phyloP scores from a whole-genome alignment of 805 yeast genomes.

The Hanseniaspora guilliermondii region DNA sequence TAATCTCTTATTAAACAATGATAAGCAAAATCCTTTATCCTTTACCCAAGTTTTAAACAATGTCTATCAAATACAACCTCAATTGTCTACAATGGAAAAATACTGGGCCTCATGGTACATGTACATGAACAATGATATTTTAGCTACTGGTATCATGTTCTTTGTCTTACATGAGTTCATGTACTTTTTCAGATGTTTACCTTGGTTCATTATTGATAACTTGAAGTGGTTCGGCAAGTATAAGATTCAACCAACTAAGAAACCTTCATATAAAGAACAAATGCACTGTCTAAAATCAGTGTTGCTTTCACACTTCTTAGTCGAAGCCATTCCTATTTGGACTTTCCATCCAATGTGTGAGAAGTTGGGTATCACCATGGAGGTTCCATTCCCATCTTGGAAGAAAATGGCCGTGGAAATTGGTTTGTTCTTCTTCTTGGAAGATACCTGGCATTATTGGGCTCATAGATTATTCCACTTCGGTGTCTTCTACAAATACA shows the following conservation, averaged over 20 bases:
- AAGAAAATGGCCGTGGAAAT: slow-evolving; percentile 53
- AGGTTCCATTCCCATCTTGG: slow-evolving; percentile 74
- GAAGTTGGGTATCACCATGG: slow-evolving; percentile 59
- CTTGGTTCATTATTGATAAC: slow-evolving; percentile 81
- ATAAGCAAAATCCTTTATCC: neutral
- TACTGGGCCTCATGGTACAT: slow-evolving; percentile 84
- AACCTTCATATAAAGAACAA: slow-evolving; percentile 73
- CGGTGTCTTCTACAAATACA: slow-evolving; percentile 78
- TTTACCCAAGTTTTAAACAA: slow-evolving; percentile 21
- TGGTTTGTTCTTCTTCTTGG: slow-evolving; percentile 65
- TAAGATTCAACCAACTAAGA: slow-evolving; percentile 79
- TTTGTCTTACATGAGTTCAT: slow-evolving; percentile 73
- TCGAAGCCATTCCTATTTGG: slow-evolving; percentile 95
- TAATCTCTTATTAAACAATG: slow-evolving; percentile 17
- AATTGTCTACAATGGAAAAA: slow-evolving; percentile 46
- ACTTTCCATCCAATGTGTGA: slow-evolving; percentile 88
- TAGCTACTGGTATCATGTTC: slow-evolving; percentile 84
- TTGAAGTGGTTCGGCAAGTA: slow-evolving; percentile 74
- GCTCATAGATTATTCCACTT: slow-evolving; percentile 82
- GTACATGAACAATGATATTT: slow-evolving; percentile 71
- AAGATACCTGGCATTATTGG: slow-evolving; percentile 96
- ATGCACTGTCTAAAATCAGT: slow-evolving; percentile 86
- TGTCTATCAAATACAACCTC: slow-evolving; percentile 31
- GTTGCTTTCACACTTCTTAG: slow-evolving; percentile 72
- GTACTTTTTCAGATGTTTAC: slow-evolving; percentile 85